Percentiles rank a stretch among this genome's conserved stretches.
These are phyloP conservation scores for Tolypocladium cylindrosporum DNA, from an alignment of 2,329 filamentous ascomycete genomes.

Conservation along the genomic window DNA sequence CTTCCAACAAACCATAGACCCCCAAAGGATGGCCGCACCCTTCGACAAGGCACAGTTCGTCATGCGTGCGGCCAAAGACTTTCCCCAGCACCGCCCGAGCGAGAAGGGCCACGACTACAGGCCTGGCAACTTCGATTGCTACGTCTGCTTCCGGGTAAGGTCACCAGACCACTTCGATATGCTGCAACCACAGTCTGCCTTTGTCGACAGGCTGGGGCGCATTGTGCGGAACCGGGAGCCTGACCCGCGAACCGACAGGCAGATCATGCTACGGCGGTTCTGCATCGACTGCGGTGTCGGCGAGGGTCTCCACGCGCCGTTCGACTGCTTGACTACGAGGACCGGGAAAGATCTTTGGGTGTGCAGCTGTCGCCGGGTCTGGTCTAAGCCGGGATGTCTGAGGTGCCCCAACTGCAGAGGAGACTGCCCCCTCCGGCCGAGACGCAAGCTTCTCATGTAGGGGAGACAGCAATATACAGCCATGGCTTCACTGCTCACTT, in stretches of 20 bases:
- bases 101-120: slow-evolving; percentile 25
- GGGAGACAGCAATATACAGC: background rate
- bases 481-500: background rate
- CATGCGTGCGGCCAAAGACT: slow-evolving; percentile 30
- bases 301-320: slow-evolving; percentile 24
- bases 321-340: slow-evolving; percentile 26
- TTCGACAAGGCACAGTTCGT: slow-evolving; percentile 28
- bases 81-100: slow-evolving; percentile 27
- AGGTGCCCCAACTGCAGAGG: slow-evolving; percentile 24
- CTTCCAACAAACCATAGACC: slow-evolving; percentile 22
- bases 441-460: slow-evolving; percentile 16
- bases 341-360: slow-evolving; percentile 28
- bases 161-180: slow-evolving; percentile 27
- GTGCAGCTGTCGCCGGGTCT: slow-evolving; percentile 25
- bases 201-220: slow-evolving; percentile 19
- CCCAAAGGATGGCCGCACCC: slow-evolving; percentile 22
- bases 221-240: slow-evolving; percentile 19
- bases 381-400: slow-evolving; percentile 24
- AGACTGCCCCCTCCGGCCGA: slow-evolving; percentile 25
- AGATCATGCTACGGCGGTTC: slow-evolving; percentile 25
- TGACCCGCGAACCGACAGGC: slow-evolving; percentile 13
- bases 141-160: slow-evolving; percentile 30
- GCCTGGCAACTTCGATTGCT: slow-evolving; percentile 31
- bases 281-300: slow-evolving; percentile 31
- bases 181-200: slow-evolving; percentile 21